These are phyloP conservation scores for Hemerocallis citrina DNA, from an alignment of 106 monocot species.

Conservation along the genomic window DNA sequence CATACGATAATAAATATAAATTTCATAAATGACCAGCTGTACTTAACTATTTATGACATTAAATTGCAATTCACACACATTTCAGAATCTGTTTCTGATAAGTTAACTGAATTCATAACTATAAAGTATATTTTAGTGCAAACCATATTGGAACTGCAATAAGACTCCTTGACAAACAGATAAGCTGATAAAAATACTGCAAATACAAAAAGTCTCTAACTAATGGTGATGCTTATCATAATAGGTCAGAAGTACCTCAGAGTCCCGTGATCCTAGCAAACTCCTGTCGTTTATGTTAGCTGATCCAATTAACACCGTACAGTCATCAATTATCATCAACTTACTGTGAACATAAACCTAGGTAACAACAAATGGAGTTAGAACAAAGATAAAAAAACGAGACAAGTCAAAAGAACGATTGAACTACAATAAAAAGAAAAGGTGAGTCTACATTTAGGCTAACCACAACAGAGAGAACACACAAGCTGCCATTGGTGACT, in stretches of 20 bases:
- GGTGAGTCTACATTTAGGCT: neutral
- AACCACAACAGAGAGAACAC: neutral
- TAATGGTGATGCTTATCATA: neutral
- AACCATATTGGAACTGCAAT: neutral
- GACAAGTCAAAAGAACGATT: neutral
- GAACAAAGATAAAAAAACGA: constrained; percentile 4
- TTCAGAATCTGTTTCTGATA: too few species aligned
- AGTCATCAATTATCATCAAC: constrained; percentile 97
- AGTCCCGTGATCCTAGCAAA: constrained; percentile 92
- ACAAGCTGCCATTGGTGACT: neutral
- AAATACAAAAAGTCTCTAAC: neutral
- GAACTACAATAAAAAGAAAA: neutral
- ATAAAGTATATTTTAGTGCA: neutral
- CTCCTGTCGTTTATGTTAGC: constrained; percentile 99
- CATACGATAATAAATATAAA: too few species aligned
- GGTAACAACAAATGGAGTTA: neutral
- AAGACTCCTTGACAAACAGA: neutral
- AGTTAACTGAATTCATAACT: too few species aligned
- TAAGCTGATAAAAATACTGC: neutral
- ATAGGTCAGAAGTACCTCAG: constrained; percentile 46
- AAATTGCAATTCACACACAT: too few species aligned
- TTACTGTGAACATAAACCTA: constrained; percentile 99
- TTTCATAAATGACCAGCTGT: too few species aligned
- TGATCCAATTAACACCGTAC: constrained; percentile 76
- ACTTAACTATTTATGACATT: too few species aligned